Percentiles rank a stretch among this genome's conserved stretches.
These are phyloP conservation scores for Xylaria sp. DNA, from an alignment of 2,329 filamentous ascomycete species.

Conservation along the genomic window DNA sequence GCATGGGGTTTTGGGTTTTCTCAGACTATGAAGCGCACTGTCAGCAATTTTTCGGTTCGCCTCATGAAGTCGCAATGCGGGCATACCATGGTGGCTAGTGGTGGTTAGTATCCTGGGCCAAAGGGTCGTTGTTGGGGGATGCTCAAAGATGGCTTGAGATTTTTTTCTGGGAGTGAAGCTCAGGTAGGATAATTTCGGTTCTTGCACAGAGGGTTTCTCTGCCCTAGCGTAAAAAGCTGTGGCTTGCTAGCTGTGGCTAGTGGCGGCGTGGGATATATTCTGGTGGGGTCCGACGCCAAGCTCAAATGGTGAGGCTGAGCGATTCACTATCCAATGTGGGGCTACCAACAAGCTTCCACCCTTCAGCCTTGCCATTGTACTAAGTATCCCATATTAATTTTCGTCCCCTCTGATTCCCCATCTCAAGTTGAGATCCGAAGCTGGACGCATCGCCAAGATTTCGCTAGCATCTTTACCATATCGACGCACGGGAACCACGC, in stretches of 20 bases:
- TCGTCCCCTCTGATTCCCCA: conserved; percentile 48
- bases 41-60: conserved; percentile 41
- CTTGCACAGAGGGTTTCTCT: conserved; percentile 47
- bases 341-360: conserved; percentile 20
- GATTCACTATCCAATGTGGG: conserved; percentile 29
- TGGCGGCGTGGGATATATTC: conserved; percentile 23
- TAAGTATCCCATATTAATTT: conserved; percentile 54
- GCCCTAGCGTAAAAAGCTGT: conserved; percentile 43
- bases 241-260: conserved; percentile 44
- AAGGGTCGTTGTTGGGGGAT: conserved; percentile 31
- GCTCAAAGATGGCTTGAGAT: conserved; percentile 22
- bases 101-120: conserved; percentile 46
- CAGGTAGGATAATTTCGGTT: conserved; percentile 37
- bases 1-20: conserved; percentile 98
- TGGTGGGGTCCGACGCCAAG: conserved; percentile 42
- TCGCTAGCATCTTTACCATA: conserved; percentile 51
- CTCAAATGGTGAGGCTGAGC: conserved; percentile 26
- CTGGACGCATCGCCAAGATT: conserved; percentile 52
- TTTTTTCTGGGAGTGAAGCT: conserved; percentile 29
- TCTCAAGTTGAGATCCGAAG: conserved; percentile 58
- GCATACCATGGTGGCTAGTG: conserved; percentile 55
- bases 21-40: conserved; percentile 66
- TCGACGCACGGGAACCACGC: conserved; percentile 40
- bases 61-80: not conserved
- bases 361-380: conserved; percentile 45